phyloP scores from a whole-genome alignment of 805 yeast species.

The Ogataea thermomethanolica region DNA sequence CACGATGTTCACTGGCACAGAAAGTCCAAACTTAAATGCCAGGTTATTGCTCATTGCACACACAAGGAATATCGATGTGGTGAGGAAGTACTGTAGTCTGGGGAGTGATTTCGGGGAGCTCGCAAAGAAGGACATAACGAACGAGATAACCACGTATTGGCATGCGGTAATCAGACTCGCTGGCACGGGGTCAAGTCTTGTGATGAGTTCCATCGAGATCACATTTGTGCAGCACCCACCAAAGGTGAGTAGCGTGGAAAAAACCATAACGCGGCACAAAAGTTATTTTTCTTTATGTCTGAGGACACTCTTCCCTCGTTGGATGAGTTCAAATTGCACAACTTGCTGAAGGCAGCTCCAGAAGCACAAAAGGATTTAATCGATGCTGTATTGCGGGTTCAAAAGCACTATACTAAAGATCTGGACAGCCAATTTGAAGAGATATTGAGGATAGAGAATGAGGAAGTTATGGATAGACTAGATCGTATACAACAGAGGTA shows the following conservation, averaged over 20 bases:
- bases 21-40: conserved; percentile 53
- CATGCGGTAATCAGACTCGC: conserved; percentile 56
- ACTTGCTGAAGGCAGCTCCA: conserved; percentile 24
- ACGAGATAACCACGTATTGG: conserved; percentile 53
- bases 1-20: conserved; percentile 66
- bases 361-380: conserved; percentile 23
- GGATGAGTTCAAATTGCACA: conserved; percentile 26
- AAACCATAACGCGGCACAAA: conserved; percentile 9
- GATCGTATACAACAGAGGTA: conserved; percentile 11
- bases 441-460: conserved; percentile 23
- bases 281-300: conserved; percentile 4
- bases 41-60: conserved; percentile 53
- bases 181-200: conserved; percentile 33
- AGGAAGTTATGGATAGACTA: conserved; percentile 20
- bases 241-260: conserved; percentile 38
- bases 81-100: conserved; percentile 39
- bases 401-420: conserved; percentile 26
- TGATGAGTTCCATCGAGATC: conserved; percentile 53
- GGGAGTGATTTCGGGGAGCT: conserved; percentile 33
- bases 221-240: conserved; percentile 78
- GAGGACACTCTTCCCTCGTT: conserved; percentile 23
- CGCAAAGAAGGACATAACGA: conserved; percentile 39
- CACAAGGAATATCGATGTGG: conserved; percentile 48
- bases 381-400: conserved; percentile 23
- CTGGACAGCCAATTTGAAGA: conserved; percentile 27